These are phyloP conservation scores for Cutaneotrichosporon sp. DNA, from an alignment of 1,284 basidiomycete genomes.

Conservation along the genomic window DNA sequence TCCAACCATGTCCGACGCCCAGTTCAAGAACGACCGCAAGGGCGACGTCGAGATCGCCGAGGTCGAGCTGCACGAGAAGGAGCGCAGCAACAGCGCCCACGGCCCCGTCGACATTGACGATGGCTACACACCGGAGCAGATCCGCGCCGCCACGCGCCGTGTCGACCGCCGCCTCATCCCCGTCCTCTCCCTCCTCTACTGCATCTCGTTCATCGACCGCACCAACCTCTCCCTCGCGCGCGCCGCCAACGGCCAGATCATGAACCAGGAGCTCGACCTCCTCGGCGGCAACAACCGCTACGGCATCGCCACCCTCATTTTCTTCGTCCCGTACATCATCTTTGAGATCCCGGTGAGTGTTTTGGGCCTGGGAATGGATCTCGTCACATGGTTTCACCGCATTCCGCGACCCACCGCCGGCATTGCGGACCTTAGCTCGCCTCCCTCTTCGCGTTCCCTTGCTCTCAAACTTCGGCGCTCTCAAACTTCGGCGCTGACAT, in stretches of 20 bases:
- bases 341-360: constrained; percentile 36
- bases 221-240: constrained; percentile 47
- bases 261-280: constrained; percentile 35
- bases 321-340: constrained; percentile 53
- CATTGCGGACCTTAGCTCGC: background rate
- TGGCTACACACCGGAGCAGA: constrained; percentile 13
- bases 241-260: constrained; percentile 22
- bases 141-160: constrained; percentile 16
- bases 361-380: background rate
- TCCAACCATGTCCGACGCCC: background rate
- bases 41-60: constrained; percentile 3
- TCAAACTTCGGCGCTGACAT: constrained; percentile 3
- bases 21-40: background rate
- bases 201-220: constrained; percentile 33
- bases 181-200: constrained; percentile 21
- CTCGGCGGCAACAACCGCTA: constrained; percentile 48
- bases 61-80: background rate
- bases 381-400: background rate
- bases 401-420: background rate
- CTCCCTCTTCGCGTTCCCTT: too few relatives aligned
- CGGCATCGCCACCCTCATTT: constrained; percentile 45
- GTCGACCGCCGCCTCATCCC: constrained; percentile 26
- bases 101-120: constrained; percentile 16
- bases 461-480: background rate
- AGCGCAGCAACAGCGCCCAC: constrained; percentile 1